Evolutionary conservation across 306 rosid species (phyloP).

Genomic region (Quercus ilex): DNA sequence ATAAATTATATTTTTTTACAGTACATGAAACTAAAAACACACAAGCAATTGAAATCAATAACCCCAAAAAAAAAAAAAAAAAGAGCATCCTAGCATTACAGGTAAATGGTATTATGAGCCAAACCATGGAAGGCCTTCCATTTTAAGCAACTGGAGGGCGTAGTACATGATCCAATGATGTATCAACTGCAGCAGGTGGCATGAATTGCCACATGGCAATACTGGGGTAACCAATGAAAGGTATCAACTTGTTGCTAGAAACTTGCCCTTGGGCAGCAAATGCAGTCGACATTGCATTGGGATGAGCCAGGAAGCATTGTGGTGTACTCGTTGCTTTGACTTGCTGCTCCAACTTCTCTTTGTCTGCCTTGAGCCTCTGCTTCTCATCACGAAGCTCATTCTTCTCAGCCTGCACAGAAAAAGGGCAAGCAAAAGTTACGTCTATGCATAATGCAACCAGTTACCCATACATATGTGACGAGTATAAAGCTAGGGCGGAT

Average conservation of each 20-base stretch:
- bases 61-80: not conserved
- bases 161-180: slow-evolving; percentile 91
- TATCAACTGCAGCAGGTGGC: slow-evolving; percentile 90
- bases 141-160: slow-evolving; percentile 95
- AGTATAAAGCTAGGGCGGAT: not conserved
- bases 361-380: slow-evolving; percentile 83
- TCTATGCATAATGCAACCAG: too few relatives aligned
- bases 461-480: not conserved
- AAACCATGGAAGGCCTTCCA: slow-evolving; percentile 32
- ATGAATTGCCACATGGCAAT: slow-evolving; percentile 97
- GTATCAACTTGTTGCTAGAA: slow-evolving; percentile 75
- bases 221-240: slow-evolving; percentile 78
- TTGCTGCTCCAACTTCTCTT: slow-evolving; percentile 83
- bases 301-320: slow-evolving; percentile 67
- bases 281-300: slow-evolving; percentile 71
- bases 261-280: slow-evolving; percentile 83
- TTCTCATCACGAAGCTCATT: slow-evolving; percentile 89
- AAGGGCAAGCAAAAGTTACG: not conserved
- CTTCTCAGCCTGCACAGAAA: slow-evolving; percentile 59
- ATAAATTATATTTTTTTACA: too few relatives aligned
- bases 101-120: not conserved
- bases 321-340: slow-evolving; percentile 56
- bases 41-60: not conserved
- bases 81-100: not conserved
- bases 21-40: not conserved